Base-by-base conservation (phyloP, 2,329 filamentous ascomycete genomes). In the Leptographium radiaticola region DNA sequence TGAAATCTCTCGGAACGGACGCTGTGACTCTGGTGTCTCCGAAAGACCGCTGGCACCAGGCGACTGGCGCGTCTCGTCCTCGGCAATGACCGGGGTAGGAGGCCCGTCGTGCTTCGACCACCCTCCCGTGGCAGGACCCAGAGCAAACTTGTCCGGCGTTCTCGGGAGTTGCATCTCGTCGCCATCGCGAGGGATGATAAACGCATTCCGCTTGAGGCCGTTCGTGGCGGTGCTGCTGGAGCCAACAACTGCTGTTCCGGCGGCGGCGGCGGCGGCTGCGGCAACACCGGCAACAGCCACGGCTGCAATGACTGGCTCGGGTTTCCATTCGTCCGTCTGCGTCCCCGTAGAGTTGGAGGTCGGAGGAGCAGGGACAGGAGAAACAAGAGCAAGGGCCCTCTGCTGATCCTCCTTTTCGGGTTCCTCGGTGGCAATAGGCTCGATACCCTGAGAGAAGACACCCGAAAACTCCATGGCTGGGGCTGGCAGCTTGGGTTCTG, bases 31-130 rank as follows among this genome's bases (percentile, higher is more conserved):
- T 58, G 80, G 74, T 49, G 72, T 75, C 58, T 75, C 72, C 8
- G 69, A 61, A 52, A 71, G 60, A 6, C 65, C 64, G 30, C 66
- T 65, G 44, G 68, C 67, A 25, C 66, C 67, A 15, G 71, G 71
- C 40, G 75, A 75, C 59, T 83, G 79, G 44, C 75, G 71, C 4
- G 80, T 81, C 57, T 81, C 77, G 61, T 87, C 83, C 62, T 86
- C 82, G 4, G 80, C 79, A 63, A 86, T 82, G 51, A 78, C 62
- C 10, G 73, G 71, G 0, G 68, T 65, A 5, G 63, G 57, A 2
- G 67, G 61, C 20, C 66, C 64, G 55, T 68, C 70, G 42, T 63
- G 64, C 59, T 71, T 75, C 55, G 70, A 70, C 60, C 73, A 71
- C 55, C 71, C 66, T 55, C 71, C 66, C 63, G 73, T 65, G 49